Base-by-base conservation (phyloP, 2,329 filamentous ascomycete species). In the Amauroascus verrucosus region DNA sequence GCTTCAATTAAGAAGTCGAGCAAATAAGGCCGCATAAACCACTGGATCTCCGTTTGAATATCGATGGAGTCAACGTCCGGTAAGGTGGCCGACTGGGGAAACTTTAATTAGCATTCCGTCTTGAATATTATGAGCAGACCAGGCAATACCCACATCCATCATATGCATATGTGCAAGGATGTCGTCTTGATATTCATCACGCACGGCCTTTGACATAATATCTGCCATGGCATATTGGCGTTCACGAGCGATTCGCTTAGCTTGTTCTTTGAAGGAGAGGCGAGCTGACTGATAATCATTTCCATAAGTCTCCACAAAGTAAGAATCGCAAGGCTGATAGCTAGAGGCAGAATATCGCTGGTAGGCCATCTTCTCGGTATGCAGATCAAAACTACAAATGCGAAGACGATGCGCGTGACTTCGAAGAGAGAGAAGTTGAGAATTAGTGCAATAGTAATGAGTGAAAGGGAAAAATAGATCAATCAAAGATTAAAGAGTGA, bases 21-120 rank as follows among this genome's bases (percentile, higher is more conserved):
- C 33, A 98, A 83, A 70, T 96, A 97, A 0, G 93, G 93, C 64
- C 93, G 79, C 93, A 98, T 98, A 74, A 94, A 97, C 93, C 93
- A 98, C 69, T 97, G 89, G 59, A 98, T 97, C 78, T 98, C 93
- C 60, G 90, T 89, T 73, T 98, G 93, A 72, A 97, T 96, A 70
- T 98, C 93, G 69, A 98, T 98, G 33, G 94, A 89, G 70, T 91
- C 91, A 68, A 95, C 91, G 70, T 98, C 93, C 51, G 93, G 88
- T 60, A 97, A 77, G 26, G 93, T 97, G 72, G 94, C 86, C 64
- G 84, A 80, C 81, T 84, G 60, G 52, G 52, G 33, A 70, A 63
- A 58, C 56, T 38, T 46, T 50, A 54, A 5, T 24, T 51, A 16
- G 49, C 24, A 32, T 20, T 26, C 18, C 5, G 20, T 13, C 14